Base-by-base conservation (phyloP, 2,329 filamentous ascomycete genomes). In the Cladosporium sphaerospermum region DNA sequence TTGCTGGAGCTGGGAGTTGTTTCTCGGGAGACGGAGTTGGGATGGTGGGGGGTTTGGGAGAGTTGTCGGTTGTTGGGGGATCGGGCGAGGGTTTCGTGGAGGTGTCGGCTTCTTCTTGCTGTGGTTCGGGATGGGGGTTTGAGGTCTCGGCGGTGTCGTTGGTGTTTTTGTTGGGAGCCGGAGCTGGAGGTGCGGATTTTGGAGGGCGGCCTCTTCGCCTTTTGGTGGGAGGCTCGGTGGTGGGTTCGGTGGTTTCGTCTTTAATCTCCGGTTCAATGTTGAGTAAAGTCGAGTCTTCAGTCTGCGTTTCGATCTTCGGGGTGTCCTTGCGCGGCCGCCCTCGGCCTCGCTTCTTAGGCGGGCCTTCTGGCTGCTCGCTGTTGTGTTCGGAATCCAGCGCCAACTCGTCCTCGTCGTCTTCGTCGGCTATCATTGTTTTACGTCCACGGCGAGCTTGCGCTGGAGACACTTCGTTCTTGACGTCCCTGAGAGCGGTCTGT, bases 291-390 rank as follows among this genome's bases (percentile, higher is more conserved):
- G 23, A 28, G 23, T 28, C 23, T 28, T 28, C 23, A 7, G 23
- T 28, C 23, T 28, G 23, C 4, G 23, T 5, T 28, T 28, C 23
- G 5, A 3, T 28, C 23, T 49, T 59, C 11, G 50, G 19, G 14
- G 56, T 55, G 9, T 41, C 45, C 55, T 61, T 59, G 18, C 48
- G 31, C 34, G 59, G 58, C 32, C 69, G 67, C 52, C 74, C 74
- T 52, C 70, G 68, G 14, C 70, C 69, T 47, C 72, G 71, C 61
- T 73, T 76, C 61, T 72, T 74, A 14, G 69, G 65, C 3, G 62
- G 59, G 31, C 56, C 49, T 19, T 55, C 54, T 28, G 37, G 28
- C n/a, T 36, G 28, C 18, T 55, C 37, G 28, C 54, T 10, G n/a
- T 34, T 33, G 11, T 40, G 19, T 32, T 34, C 37, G n/a, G 45